Percentiles rank a stretch among this genome's conserved stretches.
Evolutionary conservation across 495 filamentous ascomycete genomes (phyloP).

Genomic region (Cudoniella acicularis): DNA sequence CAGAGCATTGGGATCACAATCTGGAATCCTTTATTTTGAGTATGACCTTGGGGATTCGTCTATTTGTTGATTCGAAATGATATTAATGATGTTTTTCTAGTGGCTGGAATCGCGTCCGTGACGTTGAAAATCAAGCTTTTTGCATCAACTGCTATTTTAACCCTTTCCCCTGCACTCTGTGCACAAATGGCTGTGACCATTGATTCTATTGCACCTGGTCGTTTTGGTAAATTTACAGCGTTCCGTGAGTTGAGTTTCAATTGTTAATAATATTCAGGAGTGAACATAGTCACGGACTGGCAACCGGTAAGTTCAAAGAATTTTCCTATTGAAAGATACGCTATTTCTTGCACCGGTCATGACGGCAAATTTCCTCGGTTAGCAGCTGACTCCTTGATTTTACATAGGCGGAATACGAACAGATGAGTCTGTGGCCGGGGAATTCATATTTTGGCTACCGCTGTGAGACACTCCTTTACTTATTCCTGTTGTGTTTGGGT

Average conservation of each 20-base stretch:
- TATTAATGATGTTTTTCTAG: background rate
- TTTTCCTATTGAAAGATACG: background rate
- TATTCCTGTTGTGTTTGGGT: too few relatives aligned
- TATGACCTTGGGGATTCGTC: too few relatives aligned
- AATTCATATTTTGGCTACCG: conserved; percentile 31
- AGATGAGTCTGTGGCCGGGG: conserved; percentile 32
- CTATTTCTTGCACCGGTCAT: too few relatives aligned
- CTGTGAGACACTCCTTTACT: conserved; percentile 1
- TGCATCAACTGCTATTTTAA: conserved; percentile 26
- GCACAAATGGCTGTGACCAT: conserved; percentile 31
- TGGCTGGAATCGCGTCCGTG: conserved; percentile 41
- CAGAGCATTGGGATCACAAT: conserved; percentile 30
- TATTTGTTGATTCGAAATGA: too few relatives aligned
- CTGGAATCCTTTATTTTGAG: conserved; percentile 39
- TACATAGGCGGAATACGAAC: conserved; percentile 26
- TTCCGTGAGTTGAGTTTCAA: too few relatives aligned
- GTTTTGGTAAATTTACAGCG: conserved; percentile 24
- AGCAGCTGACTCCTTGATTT: background rate
- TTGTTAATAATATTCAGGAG: background rate
- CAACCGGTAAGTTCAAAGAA: conserved; percentile 6
- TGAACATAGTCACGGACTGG: conserved; percentile 35
- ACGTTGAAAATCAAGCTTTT: conserved; percentile 43
- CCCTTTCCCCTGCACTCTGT: conserved; percentile 22
- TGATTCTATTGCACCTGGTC: conserved; percentile 28
- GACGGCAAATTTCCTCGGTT: too few relatives aligned